Evolutionary conservation across 2,329 filamentous ascomycete species (phyloP).

Genomic region (Pestalotiopsis sp.): DNA sequence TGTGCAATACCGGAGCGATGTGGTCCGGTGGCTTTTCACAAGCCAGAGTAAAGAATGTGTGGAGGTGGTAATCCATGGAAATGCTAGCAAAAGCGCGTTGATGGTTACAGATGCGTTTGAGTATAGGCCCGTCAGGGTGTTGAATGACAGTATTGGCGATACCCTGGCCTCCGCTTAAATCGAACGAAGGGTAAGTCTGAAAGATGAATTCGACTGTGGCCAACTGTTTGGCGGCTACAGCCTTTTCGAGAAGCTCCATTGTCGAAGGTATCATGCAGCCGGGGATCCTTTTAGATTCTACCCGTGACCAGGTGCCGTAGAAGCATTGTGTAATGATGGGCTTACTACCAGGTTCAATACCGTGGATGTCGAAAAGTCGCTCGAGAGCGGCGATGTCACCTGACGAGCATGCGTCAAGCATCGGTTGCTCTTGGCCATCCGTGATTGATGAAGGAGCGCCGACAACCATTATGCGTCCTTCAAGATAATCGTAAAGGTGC

Average conservation of each 20-base stretch:
- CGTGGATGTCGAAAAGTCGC: neutral
- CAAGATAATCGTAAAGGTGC: neutral
- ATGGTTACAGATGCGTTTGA: slow-evolving; percentile 1
- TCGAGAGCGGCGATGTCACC: neutral
- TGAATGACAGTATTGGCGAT: neutral
- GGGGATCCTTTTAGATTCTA: neutral
- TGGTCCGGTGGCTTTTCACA: neutral
- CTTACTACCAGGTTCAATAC: neutral
- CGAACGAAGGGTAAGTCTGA: neutral
- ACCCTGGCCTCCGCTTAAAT: neutral
- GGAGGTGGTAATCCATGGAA: slow-evolving; percentile 1
- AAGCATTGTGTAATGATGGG: neutral
- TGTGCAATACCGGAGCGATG: neutral
- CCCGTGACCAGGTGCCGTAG: slow-evolving; percentile 1
- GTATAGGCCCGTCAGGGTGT: neutral
- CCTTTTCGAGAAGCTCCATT: neutral
- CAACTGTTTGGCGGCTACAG: neutral
- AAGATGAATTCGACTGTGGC: slow-evolving; percentile 1
- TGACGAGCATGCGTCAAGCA: slow-evolving; percentile 5
- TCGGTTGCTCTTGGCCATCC: neutral
- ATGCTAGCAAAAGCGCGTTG: neutral
- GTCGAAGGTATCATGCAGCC: slow-evolving; percentile 1
- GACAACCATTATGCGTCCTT: neutral
- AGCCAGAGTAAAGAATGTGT: slow-evolving; percentile 2
- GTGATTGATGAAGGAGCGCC: neutral